A percentile compares a stretch with the other conserved stretches of the same genome.
phyloP scores from a whole-genome alignment of 768 basidiomycete genomes.

The Stropharia rugosoannulata region DNA sequence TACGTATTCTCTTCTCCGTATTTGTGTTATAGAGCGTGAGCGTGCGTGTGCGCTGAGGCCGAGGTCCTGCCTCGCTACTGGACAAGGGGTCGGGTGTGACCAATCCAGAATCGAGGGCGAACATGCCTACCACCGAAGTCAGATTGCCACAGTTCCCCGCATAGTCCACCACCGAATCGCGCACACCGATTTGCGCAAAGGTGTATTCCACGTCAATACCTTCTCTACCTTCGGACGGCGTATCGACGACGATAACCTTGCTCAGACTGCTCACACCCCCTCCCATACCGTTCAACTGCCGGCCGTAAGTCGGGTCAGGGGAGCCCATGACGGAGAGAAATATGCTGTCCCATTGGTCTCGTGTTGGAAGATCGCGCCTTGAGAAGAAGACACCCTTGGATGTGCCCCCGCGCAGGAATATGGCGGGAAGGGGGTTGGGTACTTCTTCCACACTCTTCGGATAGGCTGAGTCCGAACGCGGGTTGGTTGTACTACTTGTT shows the following conservation, averaged over 20 bases:
- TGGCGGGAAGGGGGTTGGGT: conserved; percentile 42
- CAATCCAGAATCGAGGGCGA: conserved; percentile 62
- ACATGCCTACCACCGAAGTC: conserved; percentile 71
- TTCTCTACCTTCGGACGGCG: conserved; percentile 41
- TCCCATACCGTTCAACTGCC: conserved; percentile 82
- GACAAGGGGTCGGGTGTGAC: conserved; percentile 8
- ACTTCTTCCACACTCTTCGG: too few relatives aligned
- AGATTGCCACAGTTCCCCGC: conserved; percentile 79
- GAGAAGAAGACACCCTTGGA: conserved; percentile 76
- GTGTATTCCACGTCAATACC: conserved; percentile 70
- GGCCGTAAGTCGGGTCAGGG: conserved; percentile 63
- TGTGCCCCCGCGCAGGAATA: conserved; percentile 72
- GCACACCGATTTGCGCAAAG: conserved; percentile 64
- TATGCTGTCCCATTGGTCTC: conserved; percentile 53
- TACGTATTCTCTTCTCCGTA: conserved; percentile 66
- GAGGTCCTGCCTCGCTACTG: conserved; percentile 16
- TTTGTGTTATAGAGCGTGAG: conserved; percentile 61
- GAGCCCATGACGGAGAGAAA: conserved; percentile 82
- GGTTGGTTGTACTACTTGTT: neutral
- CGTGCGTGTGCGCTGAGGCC: conserved; percentile 48
- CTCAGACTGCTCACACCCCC: conserved; percentile 75
- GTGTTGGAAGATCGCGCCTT: conserved; percentile 48
- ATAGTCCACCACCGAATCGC: conserved; percentile 59
- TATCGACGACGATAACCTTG: conserved; percentile 67
- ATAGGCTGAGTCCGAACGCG: conserved; percentile 3